Percentiles rank a stretch among this genome's conserved stretches.
These are phyloP conservation scores for Haematococcus lacustris DNA, from an alignment of 139 green algal genomes.

Conservation along the genomic window DNA sequence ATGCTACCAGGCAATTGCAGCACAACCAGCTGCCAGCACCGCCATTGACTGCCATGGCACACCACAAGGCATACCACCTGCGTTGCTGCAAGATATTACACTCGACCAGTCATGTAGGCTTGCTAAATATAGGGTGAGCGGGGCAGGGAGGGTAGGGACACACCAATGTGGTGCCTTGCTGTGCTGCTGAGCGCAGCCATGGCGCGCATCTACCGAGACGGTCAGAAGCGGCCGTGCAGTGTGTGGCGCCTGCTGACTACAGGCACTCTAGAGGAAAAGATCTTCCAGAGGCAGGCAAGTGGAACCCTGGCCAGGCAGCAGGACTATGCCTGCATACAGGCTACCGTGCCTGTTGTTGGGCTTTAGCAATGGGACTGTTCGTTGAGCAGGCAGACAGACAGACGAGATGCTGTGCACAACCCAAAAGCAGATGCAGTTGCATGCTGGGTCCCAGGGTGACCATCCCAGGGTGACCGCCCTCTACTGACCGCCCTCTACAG, in stretches of 20 bases:
- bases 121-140: no score
- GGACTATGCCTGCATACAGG: not conserved
- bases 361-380: no score
- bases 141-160: no score
- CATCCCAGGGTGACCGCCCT: no score
- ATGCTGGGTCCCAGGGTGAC: not conserved
- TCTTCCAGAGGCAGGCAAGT: slow-evolving; percentile 78
- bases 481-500: no score
- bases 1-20: not conserved
- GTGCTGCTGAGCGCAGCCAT: slow-evolving; percentile 72
- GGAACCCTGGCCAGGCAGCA: not conserved
- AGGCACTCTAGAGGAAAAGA: slow-evolving; percentile 81
- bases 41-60: not conserved
- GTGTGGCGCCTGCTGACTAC: slow-evolving; percentile 76
- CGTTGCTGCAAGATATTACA: not conserved
- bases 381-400: no score
- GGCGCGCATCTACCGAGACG: slow-evolving; percentile 78
- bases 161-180: slow-evolving; percentile 32
- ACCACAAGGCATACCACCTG: not conserved
- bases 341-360: no score
- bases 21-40: no score
- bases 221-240: slow-evolving; percentile 64
- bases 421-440: not conserved
- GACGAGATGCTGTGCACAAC: not conserved
- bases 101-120: no score